Conservation (phyloP, 257 asterid genomes). For the Rehmannia glutinosa region DNA sequence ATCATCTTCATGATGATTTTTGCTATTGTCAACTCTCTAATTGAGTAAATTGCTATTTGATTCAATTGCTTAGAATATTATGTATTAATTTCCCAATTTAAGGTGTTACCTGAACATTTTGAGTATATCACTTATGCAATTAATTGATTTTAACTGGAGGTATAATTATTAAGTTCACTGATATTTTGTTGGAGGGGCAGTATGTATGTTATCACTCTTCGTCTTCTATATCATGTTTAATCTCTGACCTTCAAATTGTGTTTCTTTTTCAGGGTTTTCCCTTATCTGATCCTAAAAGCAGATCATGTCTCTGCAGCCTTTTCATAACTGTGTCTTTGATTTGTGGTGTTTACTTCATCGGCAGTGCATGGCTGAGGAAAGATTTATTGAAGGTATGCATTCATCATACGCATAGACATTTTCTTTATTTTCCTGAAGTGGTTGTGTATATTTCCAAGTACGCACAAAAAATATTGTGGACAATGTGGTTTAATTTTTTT, state of each 20-base stretch:
- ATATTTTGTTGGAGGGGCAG: too few relatives aligned
- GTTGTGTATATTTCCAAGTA: neutral
- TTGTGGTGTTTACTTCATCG: slow-evolving; percentile 55
- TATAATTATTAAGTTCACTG: neutral
- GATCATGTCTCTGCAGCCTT: slow-evolving; percentile 51
- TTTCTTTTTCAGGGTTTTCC: slow-evolving; percentile 38
- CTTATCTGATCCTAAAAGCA: slow-evolving; percentile 47
- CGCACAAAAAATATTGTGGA: neutral
- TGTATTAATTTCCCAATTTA: neutral
- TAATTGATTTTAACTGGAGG: neutral
- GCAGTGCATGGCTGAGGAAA: slow-evolving; percentile 48
- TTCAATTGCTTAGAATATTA: too few relatives aligned
- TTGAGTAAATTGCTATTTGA: neutral
- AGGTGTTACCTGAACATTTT: too few relatives aligned
- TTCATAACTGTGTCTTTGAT: slow-evolving; percentile 43
- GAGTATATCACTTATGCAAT: too few relatives aligned
- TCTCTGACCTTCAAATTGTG: slow-evolving; percentile 5
- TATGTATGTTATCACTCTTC: too few relatives aligned
- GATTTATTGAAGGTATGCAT: slow-evolving; percentile 39
- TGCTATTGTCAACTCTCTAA: neutral
- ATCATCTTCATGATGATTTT: neutral
- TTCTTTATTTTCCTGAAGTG: neutral
- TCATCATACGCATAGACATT: neutral
- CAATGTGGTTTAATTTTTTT: neutral
- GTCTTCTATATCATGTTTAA: neutral